Percentiles rank a stretch among this genome's conserved stretches.
phyloP scores from a whole-genome alignment of 495 filamentous ascomycete species.

The Tuber brumale region DNA sequence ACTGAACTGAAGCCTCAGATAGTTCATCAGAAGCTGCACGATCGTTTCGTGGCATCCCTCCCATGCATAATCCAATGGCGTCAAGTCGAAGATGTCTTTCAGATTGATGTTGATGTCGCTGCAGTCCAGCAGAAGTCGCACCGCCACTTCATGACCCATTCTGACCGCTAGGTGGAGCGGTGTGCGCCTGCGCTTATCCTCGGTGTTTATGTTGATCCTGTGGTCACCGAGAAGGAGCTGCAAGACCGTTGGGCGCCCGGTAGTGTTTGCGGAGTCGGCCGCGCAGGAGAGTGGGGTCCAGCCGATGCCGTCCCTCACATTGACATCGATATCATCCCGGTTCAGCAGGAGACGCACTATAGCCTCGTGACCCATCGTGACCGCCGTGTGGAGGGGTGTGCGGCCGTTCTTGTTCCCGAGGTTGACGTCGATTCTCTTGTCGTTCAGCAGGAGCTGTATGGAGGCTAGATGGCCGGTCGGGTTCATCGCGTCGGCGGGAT shows the following conservation, averaged over 20 bases:
- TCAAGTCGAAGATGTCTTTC: slow-evolving; percentile 5
- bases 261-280: slow-evolving; percentile 20
- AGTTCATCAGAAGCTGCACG: slow-evolving; percentile 12
- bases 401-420: slow-evolving; percentile 18
- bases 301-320: slow-evolving; percentile 21
- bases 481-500: slow-evolving; percentile 14
- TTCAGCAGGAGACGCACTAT: slow-evolving; percentile 35
- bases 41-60: slow-evolving; percentile 14
- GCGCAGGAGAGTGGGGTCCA: slow-evolving; percentile 23
- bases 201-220: slow-evolving; percentile 24
- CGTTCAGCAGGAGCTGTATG: slow-evolving; percentile 28
- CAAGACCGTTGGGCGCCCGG: slow-evolving; percentile 15
- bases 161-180: slow-evolving; percentile 27
- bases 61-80: slow-evolving; percentile 28
- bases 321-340: slow-evolving; percentile 16
- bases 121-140: slow-evolving; percentile 35
- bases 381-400: slow-evolving; percentile 30
- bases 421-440: slow-evolving; percentile 18
- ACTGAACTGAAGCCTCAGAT: not conserved
- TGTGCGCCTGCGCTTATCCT: slow-evolving; percentile 18
- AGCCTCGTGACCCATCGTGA: slow-evolving; percentile 25
- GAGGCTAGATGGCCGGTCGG: slow-evolving; percentile 25
- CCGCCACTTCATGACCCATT: slow-evolving; percentile 32
- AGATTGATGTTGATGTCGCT: slow-evolving; percentile 22
- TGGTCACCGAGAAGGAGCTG: slow-evolving; percentile 20